Percentiles rank a stretch among this genome's conserved stretches.
phyloP scores from a whole-genome alignment of 805 yeast genomes.

The Barnettozyma vustinii region DNA sequence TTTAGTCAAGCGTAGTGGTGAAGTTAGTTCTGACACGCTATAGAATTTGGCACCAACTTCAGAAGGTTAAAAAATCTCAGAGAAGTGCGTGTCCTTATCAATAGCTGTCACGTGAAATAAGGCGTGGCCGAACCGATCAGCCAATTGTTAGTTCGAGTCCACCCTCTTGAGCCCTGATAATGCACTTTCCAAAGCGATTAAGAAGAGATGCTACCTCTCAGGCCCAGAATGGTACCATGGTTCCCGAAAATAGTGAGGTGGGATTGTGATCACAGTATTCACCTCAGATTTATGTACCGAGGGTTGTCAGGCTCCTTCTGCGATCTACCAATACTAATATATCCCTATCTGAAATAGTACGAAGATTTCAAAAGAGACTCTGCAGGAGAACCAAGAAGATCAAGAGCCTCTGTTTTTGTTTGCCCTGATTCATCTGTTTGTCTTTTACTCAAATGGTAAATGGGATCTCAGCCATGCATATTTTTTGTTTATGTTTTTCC shows the following conservation, averaged over 20 bases:
- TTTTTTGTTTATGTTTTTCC: slow-evolving; percentile 25
- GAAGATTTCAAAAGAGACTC: neutral
- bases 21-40: neutral
- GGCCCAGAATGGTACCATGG: no score
- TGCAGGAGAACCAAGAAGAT: neutral
- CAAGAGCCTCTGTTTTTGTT: slow-evolving; percentile 3
- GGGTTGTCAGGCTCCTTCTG: no score
- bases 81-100: neutral
- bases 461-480: neutral
- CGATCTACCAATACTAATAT: no score
- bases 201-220: no score
- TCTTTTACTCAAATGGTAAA: slow-evolving; percentile 6
- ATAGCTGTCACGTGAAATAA: neutral
- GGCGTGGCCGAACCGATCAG: neutral
- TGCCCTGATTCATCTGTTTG: slow-evolving; percentile 11
- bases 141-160: no score
- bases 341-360: no score
- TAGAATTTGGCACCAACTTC: neutral
- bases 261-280: no score
- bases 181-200: no score
- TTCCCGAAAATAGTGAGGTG: no score
- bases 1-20: neutral
- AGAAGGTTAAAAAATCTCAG: neutral
- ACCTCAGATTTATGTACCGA: no score
- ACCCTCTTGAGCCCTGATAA: no score